Percentiles rank a stretch among this genome's conserved stretches.
Conservation (phyloP, 352 stramenopile species). For the Globisporangium nagaii region DNA sequence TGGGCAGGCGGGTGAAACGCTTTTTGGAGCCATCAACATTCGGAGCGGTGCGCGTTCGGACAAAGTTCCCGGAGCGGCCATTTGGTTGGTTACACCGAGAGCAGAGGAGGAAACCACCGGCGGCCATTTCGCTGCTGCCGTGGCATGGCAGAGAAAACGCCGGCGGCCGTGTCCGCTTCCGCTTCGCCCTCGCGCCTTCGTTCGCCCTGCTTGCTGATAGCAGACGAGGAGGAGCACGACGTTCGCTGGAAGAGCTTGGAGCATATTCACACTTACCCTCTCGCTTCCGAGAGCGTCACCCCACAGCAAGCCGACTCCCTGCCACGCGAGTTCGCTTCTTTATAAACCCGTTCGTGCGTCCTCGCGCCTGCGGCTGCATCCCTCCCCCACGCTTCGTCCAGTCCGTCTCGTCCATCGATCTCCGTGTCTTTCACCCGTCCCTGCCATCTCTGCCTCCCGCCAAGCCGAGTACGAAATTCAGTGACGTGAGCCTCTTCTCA, state of each 20-base stretch:
- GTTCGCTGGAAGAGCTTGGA: not conserved
- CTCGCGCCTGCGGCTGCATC: not conserved
- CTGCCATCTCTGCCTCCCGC: not conserved
- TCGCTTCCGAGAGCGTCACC: constrained; percentile 7
- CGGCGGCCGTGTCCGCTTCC: not conserved
- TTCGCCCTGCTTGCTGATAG: not conserved
- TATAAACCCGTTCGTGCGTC: not conserved
- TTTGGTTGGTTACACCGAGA: not conserved
- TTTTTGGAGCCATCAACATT: constrained; percentile 2
- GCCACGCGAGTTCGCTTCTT: constrained; percentile 7
- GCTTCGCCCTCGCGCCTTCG: not conserved
- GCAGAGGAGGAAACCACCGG: not conserved
- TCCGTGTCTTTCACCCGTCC: not conserved
- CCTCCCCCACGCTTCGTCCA: not conserved
- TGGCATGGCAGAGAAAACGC: not conserved
- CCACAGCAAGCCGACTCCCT: constrained; percentile 1
- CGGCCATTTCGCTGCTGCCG: not conserved
- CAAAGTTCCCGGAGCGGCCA: not conserved
- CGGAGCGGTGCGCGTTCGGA: constrained; percentile 1
- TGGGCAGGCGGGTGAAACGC: constrained; percentile 1
- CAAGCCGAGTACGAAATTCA: not conserved
- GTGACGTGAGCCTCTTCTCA: not conserved
- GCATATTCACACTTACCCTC: constrained; percentile 9
- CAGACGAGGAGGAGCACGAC: not conserved
- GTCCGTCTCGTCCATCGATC: not conserved